Evolutionary conservation across 75 land plant genomes (phyloP).

Genomic region (Selaginella tamariscina): DNA sequence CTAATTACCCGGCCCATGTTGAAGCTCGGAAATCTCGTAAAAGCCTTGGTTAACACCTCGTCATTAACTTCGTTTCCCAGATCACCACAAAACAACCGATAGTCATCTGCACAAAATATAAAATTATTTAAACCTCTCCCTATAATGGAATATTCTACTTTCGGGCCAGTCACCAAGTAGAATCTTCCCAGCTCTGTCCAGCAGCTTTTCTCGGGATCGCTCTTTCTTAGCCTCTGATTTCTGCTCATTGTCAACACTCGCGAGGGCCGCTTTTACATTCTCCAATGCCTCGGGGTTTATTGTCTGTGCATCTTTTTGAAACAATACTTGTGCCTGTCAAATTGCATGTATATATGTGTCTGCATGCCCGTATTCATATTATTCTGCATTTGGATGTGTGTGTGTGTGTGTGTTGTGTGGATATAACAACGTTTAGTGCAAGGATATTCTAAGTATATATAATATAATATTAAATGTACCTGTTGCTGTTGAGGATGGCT

Average conservation of each 20-base stretch:
- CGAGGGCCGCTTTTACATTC: constrained; percentile 96
- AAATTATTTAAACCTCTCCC: neutral
- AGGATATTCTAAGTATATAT: neutral
- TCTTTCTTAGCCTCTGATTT: constrained; percentile 83
- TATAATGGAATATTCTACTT: no score
- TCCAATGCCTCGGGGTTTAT: constrained; percentile 96
- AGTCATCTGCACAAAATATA: constrained; percentile 61
- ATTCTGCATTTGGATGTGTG: neutral
- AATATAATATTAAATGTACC: constrained; percentile 34
- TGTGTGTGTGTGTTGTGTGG: neutral
- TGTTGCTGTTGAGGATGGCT: constrained; percentile 93
- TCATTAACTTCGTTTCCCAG: constrained; percentile 99
- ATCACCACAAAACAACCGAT: constrained; percentile 92
- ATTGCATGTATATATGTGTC: neutral
- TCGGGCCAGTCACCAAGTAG: constrained; percentile 99
- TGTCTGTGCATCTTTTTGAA: constrained; percentile 96
- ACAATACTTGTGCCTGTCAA: constrained; percentile 85
- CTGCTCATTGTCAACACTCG: constrained; percentile 86
- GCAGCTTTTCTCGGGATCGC: constrained; percentile 96
- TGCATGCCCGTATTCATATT: neutral
- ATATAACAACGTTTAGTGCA: neutral
- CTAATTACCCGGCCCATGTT: constrained; percentile 78
- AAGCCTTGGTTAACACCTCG: constrained; percentile 89
- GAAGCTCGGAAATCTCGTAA: constrained; percentile 80
- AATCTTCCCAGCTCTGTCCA: constrained; percentile 96